Percentiles rank a stretch among this genome's conserved stretches.
Evolutionary conservation across 805 yeast species (phyloP).

Genomic region (Saturnispora sekii): DNA sequence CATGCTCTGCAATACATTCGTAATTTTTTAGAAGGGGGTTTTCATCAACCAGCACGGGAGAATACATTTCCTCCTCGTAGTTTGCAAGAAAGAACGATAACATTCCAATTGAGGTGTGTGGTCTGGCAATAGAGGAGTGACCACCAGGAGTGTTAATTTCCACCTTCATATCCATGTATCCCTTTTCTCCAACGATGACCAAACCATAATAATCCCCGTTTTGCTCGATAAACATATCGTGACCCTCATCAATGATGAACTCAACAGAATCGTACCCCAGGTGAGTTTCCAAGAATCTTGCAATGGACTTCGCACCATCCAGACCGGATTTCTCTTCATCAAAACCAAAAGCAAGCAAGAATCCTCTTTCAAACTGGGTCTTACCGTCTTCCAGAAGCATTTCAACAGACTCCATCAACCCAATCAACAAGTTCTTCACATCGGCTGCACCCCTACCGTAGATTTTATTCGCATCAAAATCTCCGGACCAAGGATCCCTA

Average conservation of each 20-base stretch:
- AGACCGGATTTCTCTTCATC: conserved; percentile 70
- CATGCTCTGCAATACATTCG: conserved; percentile 56
- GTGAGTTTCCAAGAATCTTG: conserved; percentile 35
- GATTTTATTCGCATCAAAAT: conserved; percentile 52
- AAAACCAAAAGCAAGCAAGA: conserved; percentile 60
- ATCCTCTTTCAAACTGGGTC: conserved; percentile 46
- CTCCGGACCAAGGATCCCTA: conserved; percentile 56
- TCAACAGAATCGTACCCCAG: conserved; percentile 55
- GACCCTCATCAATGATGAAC: conserved; percentile 49
- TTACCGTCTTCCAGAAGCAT: conserved; percentile 37
- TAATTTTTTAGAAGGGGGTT: conserved; percentile 53
- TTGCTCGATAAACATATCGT: conserved; percentile 35
- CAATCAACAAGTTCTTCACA: conserved; percentile 60
- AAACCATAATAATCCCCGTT: conserved; percentile 13
- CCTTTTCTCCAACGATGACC: conserved; percentile 30
- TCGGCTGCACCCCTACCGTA: conserved; percentile 79
- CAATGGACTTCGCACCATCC: conserved; percentile 50
- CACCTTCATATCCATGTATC: conserved; percentile 31
- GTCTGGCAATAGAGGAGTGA: conserved; percentile 50
- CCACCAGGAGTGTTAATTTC: conserved; percentile 51
- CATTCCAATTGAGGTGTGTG: conserved; percentile 72
- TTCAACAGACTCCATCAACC: conserved; percentile 59
- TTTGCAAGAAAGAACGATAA: conserved; percentile 44
- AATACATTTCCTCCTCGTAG: conserved; percentile 50
- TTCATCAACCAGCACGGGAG: conserved; percentile 33